Conservation (phyloP, 495 filamentous ascomycete genomes). For the Penicillium cosmopolitanum region DNA sequence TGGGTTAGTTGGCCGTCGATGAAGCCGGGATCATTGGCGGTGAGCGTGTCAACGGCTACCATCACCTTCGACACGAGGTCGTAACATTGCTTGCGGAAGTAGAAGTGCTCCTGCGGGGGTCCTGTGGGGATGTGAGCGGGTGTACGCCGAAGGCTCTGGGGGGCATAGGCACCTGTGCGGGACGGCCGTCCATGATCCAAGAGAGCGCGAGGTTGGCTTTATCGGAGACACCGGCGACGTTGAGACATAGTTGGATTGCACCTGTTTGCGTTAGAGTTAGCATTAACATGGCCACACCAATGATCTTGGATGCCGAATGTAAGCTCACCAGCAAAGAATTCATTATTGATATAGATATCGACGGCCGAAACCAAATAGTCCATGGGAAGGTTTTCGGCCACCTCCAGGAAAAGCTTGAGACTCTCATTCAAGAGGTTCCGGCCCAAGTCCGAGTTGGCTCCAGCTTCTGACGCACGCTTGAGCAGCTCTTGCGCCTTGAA, state of each 20-base stretch:
- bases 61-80: slow-evolving; percentile 78
- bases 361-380: slow-evolving; percentile 79
- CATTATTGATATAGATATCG: slow-evolving; percentile 72
- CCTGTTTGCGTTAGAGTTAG: slow-evolving; percentile 48
- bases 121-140: slow-evolving; percentile 44
- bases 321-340: slow-evolving; percentile 75
- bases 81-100: slow-evolving; percentile 78
- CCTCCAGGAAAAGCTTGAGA: slow-evolving; percentile 82
- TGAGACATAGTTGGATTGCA: slow-evolving; percentile 85
- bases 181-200: slow-evolving; percentile 70
- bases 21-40: slow-evolving; percentile 64
- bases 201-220: slow-evolving; percentile 78
- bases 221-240: slow-evolving; percentile 79
- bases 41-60: slow-evolving; percentile 70
- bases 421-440: slow-evolving; percentile 86
- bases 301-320: background rate
- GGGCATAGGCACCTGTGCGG: slow-evolving; percentile 47
- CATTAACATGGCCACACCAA: background rate
- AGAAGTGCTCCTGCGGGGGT: slow-evolving; percentile 69
- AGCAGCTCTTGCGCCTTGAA: slow-evolving; percentile 97
- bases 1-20: slow-evolving; percentile 78
- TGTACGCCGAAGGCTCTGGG: background rate
- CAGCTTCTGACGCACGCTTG: slow-evolving; percentile 80
- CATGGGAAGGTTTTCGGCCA: slow-evolving; percentile 77
- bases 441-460: slow-evolving; percentile 72